phyloP scores from a whole-genome alignment of 2,329 filamentous ascomycete species.

The Exophiala viscosa region DNA sequence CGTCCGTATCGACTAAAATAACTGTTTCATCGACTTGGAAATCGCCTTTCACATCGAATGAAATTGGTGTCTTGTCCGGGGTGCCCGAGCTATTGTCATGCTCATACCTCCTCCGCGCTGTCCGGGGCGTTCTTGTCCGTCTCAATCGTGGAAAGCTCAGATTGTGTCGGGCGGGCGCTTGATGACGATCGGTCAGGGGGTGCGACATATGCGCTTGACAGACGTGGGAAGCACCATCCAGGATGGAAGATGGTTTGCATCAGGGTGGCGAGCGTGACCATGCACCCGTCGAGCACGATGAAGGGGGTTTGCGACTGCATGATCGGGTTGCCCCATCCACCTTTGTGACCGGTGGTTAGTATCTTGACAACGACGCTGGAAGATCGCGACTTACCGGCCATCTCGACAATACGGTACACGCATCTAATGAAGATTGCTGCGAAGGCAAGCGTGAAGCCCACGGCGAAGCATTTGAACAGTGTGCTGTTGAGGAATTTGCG shows the following conservation, averaged over 20 bases:
- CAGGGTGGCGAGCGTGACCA: constrained; percentile 21
- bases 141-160: background rate
- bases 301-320: constrained; percentile 49
- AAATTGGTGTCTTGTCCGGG: no score
- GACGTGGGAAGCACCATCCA: constrained; percentile 24
- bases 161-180: background rate
- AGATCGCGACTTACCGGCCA: constrained; percentile 32
- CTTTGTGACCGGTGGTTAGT: no score
- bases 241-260: constrained; percentile 24
- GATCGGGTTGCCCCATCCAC: constrained; percentile 43
- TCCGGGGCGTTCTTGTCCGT: background rate
- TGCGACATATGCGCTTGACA: constrained; percentile 12
- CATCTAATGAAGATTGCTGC: constrained; percentile 45
- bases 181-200: background rate
- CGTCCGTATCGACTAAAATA: no score
- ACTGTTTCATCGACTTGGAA: no score
- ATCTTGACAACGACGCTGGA: no score
- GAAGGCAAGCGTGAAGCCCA: constrained; percentile 32
- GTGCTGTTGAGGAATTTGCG: background rate
- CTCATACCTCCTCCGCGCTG: background rate
- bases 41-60: no score
- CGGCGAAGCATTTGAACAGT: constrained; percentile 21
- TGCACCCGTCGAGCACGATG: constrained; percentile 48
- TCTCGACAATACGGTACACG: constrained; percentile 48
- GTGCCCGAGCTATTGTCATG: background rate